Evolutionary conservation across 768 basidiomycete species (phyloP).

Genomic region (Crepidotus variabilis): DNA sequence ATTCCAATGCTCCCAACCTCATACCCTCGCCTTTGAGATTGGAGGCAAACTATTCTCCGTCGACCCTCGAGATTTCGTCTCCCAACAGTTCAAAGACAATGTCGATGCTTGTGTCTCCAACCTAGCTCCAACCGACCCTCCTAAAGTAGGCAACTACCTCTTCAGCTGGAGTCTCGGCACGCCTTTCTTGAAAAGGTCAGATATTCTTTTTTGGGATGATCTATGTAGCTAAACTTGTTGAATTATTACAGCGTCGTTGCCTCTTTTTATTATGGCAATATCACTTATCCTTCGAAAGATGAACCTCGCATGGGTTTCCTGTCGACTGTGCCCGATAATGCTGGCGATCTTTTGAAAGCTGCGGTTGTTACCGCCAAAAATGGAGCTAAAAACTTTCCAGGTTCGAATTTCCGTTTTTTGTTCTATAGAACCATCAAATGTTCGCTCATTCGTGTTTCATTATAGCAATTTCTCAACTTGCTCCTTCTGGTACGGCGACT

Average conservation of each 20-base stretch:
- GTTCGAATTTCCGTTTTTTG: constrained; percentile 18
- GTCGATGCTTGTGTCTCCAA: constrained; percentile 48
- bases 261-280: constrained; percentile 70
- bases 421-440: too few relatives aligned
- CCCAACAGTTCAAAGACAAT: constrained; percentile 33
- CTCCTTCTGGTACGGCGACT: not conserved
- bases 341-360: constrained; percentile 29
- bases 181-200: constrained; percentile 74
- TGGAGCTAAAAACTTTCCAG: constrained; percentile 30
- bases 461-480: not conserved
- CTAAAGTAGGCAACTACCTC: constrained; percentile 50
- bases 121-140: constrained; percentile 61
- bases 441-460: not conserved
- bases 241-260: constrained; percentile 47
- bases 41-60: constrained; percentile 67
- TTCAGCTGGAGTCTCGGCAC: constrained; percentile 78
- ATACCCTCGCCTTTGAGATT: constrained; percentile 64
- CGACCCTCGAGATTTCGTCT: constrained; percentile 70
- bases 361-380: constrained; percentile 24
- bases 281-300: constrained; percentile 63
- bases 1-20: constrained; percentile 58
- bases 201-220: not conserved
- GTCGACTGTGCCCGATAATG: constrained; percentile 64
- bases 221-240: not conserved
- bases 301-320: constrained; percentile 67